Percentiles rank a stretch among this genome's conserved stretches.
These are phyloP conservation scores for Ilyonectria mors-panacis DNA, from an alignment of 2,329 filamentous ascomycete genomes.

Conservation along the genomic window DNA sequence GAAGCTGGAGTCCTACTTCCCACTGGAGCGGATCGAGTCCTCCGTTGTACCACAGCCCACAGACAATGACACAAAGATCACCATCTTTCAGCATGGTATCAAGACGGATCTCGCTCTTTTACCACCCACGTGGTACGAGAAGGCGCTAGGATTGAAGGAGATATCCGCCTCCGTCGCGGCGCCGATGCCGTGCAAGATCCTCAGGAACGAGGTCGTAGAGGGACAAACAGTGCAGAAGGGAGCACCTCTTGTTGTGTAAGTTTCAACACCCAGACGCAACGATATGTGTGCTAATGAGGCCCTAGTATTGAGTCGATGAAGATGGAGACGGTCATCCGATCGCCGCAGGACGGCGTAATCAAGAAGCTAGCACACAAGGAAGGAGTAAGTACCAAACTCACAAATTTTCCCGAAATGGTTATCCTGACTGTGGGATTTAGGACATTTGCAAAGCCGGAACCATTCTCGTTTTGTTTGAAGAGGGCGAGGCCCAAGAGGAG, in stretches of 20 bases:
- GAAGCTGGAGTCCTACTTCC: slow-evolving; percentile 75
- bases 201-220: slow-evolving; percentile 88
- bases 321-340: slow-evolving; percentile 89
- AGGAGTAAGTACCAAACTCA: slow-evolving; percentile 71
- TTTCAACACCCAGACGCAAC: slow-evolving; percentile 34
- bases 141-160: slow-evolving; percentile 88
- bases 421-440: slow-evolving; percentile 54
- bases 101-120: slow-evolving; percentile 72
- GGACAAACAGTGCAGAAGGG: slow-evolving; percentile 89
- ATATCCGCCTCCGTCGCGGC: slow-evolving; percentile 86
- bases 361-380: slow-evolving; percentile 81
- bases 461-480: slow-evolving; percentile 81
- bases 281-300: slow-evolving; percentile 42
- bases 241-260: slow-evolving; percentile 86
- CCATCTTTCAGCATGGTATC: slow-evolving; percentile 81
- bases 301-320: slow-evolving; percentile 87
- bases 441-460: slow-evolving; percentile 86
- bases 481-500: slow-evolving; percentile 54
- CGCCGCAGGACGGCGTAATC: slow-evolving; percentile 79
- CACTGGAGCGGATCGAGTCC: slow-evolving; percentile 82
- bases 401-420: neutral
- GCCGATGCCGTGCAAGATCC: slow-evolving; percentile 97
- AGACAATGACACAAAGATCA: slow-evolving; percentile 73
- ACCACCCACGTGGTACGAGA: slow-evolving; percentile 85
- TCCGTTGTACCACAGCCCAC: slow-evolving; percentile 76